Base-by-base conservation (phyloP, 2,329 filamentous ascomycete genomes). In the Aspergillus sclerotialis region DNA sequence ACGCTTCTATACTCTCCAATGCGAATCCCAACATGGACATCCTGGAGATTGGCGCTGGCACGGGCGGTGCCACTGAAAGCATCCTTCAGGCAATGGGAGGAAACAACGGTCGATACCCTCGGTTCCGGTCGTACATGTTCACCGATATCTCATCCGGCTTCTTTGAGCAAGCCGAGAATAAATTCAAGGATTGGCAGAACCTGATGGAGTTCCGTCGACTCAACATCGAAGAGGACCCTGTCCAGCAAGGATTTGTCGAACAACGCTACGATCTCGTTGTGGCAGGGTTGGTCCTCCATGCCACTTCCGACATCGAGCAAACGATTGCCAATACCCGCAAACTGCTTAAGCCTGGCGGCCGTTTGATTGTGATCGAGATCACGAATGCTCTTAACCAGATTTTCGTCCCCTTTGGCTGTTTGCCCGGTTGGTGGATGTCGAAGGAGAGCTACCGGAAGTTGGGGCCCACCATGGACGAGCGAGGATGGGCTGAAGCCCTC, bases 281-380 rank as follows among this genome's bases (percentile, higher is more conserved):
- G 3, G 59, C 56, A 4, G 43, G 44, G 4, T 52, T 56, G 32
- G 60, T 61, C 4, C 42, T 62, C 13, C 56, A 63, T 23, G 58
- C 57, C 0, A 60, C 58, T 2, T 9, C 15, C 10, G 14, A 14
- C n/a, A 10, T 30, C 16, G 13, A n/a, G 7, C 12, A 17, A n/a
- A 19, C 29, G 8, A 11, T 30, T 9, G 7, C 10, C 8, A 30
- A 30, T n/a, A 12, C 16, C 11, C 10, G 16, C 10, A 17, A 19
- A n/a, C 11, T 30, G 28, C 10, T 30, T 15, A 30, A 30, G 16
- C 28, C 28, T 7, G 21, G 21, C 7, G 21, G 21, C 7, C 7
- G 21, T 7, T 24, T 14, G 7, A 2, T 12, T 12, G 7, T 27
- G 11, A 12, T 4, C 25, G 15, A 14, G 6, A 5, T 7, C 15